Conservation (phyloP, 2,329 filamentous ascomycete genomes). For the Bretziella fagacearum region DNA sequence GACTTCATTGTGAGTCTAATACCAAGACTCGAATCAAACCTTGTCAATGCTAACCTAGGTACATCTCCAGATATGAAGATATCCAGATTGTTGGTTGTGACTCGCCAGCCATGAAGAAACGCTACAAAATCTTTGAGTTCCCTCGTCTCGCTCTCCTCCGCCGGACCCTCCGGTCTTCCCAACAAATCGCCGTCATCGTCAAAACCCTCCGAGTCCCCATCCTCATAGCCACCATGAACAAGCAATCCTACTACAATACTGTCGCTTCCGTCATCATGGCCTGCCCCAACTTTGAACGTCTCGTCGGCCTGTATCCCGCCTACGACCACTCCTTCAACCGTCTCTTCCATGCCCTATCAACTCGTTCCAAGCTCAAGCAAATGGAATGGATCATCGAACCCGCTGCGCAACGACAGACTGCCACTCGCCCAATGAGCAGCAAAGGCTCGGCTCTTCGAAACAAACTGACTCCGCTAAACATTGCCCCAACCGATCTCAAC, state of each 20-base stretch:
- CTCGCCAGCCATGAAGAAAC: constrained; percentile 37
- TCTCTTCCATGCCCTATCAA: constrained; percentile 42
- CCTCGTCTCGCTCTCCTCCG: constrained; percentile 39
- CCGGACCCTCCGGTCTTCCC: constrained; percentile 37
- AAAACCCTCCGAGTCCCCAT: constrained; percentile 40
- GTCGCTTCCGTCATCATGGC: constrained; percentile 46
- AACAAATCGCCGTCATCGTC: constrained; percentile 37
- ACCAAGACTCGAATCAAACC: no score
- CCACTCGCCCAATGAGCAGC: constrained; percentile 21
- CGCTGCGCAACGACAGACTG: constrained; percentile 15
- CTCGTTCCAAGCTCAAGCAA: constrained; percentile 36
- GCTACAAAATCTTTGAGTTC: constrained; percentile 35
- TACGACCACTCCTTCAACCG: constrained; percentile 41
- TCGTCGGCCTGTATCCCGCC: constrained; percentile 35
- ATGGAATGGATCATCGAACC: constrained; percentile 42
- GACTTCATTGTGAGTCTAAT: constrained; percentile 32
- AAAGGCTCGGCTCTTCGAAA: constrained; percentile 15
- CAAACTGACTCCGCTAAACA: constrained; percentile 12
- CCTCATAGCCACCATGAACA: constrained; percentile 24
- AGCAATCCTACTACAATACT: constrained; percentile 38
- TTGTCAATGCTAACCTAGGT: not conserved
- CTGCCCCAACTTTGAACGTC: constrained; percentile 45
- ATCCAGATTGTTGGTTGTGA: constrained; percentile 44
- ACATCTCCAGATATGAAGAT: constrained; percentile 32
- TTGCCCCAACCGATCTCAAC: constrained; percentile 18